phyloP scores from a whole-genome alignment of 768 basidiomycete species.

The Mycena venus region DNA sequence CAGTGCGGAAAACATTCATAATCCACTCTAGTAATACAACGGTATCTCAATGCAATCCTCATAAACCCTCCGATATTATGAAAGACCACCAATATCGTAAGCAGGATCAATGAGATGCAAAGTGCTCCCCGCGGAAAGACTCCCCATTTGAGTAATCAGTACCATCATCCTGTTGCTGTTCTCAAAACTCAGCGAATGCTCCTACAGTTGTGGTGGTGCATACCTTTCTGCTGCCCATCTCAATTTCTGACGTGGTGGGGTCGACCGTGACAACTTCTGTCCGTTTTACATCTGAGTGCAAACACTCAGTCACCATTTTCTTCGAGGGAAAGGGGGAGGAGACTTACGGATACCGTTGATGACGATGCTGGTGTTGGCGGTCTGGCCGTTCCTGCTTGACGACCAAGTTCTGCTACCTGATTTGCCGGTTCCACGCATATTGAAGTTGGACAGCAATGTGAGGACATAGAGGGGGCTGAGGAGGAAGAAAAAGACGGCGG shows the following conservation, averaged over 20 bases:
- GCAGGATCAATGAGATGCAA: too few species aligned
- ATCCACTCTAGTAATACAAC: too few species aligned
- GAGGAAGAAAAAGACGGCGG: background rate
- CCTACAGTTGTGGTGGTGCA: background rate
- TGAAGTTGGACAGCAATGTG: conserved; percentile 11
- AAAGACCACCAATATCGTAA: too few species aligned
- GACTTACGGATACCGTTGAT: background rate
- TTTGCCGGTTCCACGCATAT: background rate
- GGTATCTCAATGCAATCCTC: too few species aligned
- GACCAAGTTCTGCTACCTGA: conserved; percentile 1
- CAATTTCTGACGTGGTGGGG: background rate
- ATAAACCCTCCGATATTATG: too few species aligned
- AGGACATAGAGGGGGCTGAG: conserved; percentile 3
- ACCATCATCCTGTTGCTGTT: background rate
- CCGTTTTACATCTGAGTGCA: background rate
- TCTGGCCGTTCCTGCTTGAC: background rate
- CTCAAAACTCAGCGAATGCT: background rate
- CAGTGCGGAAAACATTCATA: too few species aligned
- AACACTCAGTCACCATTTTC: background rate
- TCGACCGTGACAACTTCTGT: background rate
- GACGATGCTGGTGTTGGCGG: background rate
- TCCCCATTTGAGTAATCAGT: background rate
- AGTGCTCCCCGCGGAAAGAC: background rate
- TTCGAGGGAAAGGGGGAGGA: background rate
- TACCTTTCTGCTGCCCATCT: background rate